Evolutionary conservation across 1,139 yeast genomes (phyloP).

Genomic region (Scheffersomyces illinoinensis): DNA sequence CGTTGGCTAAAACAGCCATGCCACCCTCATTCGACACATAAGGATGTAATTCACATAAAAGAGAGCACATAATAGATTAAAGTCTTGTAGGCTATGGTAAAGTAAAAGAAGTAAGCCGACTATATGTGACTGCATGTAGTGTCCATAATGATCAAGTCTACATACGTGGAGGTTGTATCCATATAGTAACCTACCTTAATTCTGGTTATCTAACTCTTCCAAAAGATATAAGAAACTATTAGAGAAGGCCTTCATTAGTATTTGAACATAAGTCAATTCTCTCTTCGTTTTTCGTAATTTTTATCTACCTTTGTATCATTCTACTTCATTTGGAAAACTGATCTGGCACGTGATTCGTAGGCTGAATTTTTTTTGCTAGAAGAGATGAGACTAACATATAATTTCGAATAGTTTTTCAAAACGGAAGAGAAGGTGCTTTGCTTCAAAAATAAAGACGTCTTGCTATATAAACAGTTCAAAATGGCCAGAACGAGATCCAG

Average conservation of each 20-base stretch:
- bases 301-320: not conserved
- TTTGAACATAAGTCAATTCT: not conserved
- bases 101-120: too few species aligned
- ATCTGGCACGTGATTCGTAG: not conserved
- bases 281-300: not conserved
- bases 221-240: not conserved
- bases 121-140: not conserved
- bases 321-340: too few species aligned
- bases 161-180: not conserved
- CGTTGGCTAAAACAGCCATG: conserved; percentile 22
- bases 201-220: not conserved
- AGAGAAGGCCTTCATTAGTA: not conserved
- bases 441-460: not conserved
- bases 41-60: not conserved
- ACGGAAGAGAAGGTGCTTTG: not conserved
- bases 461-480: not conserved
- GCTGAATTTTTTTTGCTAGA: not conserved
- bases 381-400: not conserved
- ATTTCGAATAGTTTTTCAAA: not conserved
- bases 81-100: not conserved
- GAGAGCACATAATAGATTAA: not conserved
- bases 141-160: not conserved
- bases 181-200: too few species aligned
- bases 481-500: conserved; percentile 20
- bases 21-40: conserved; percentile 14